Evolutionary conservation across 495 filamentous ascomycete genomes (phyloP).

Genomic region (Chaetomidium leptoderma): DNA sequence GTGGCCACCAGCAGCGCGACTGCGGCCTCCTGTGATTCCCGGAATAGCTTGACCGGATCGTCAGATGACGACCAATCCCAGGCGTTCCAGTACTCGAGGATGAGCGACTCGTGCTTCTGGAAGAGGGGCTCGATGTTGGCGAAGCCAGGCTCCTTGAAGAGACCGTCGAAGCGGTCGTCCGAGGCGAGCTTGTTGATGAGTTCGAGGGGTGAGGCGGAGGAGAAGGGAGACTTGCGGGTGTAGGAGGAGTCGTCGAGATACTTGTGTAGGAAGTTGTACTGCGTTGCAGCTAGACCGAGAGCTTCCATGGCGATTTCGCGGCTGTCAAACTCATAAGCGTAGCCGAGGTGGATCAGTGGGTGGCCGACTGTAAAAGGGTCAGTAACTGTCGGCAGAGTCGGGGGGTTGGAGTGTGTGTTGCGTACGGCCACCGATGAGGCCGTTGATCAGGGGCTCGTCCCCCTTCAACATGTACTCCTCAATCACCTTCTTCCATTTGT

Average conservation of each 20-base stretch:
- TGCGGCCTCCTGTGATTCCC: conserved; percentile 71
- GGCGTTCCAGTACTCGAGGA: conserved; percentile 84
- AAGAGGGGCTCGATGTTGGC: conserved; percentile 66
- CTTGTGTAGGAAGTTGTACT: conserved; percentile 72
- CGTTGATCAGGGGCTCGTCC: conserved; percentile 71
- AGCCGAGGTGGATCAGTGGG: conserved; percentile 83
- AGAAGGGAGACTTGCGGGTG: conserved; percentile 49
- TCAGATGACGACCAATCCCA: conserved; percentile 53
- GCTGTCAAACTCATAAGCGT: conserved; percentile 77
- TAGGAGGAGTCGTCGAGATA: conserved; percentile 70
- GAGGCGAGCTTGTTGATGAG: conserved; percentile 59
- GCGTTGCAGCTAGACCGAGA: conserved; percentile 62
- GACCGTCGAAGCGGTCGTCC: conserved; percentile 53
- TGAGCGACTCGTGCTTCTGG: conserved; percentile 58
- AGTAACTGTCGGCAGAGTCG: background rate
- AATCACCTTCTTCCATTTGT: conserved; percentile 79
- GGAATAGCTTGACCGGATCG: conserved; percentile 64
- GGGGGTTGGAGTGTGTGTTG: conserved; percentile 13
- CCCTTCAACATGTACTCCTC: conserved; percentile 71
- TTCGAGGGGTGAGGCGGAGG: conserved; percentile 57
- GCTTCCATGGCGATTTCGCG: conserved; percentile 82
- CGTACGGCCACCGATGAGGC: conserved; percentile 72
- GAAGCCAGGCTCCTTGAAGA: conserved; percentile 55
- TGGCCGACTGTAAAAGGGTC: conserved; percentile 62
- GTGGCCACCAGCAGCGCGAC: conserved; percentile 65